These are phyloP conservation scores for Verticillium nubilum DNA, from an alignment of 2,329 filamentous ascomycete genomes.

Conservation along the genomic window DNA sequence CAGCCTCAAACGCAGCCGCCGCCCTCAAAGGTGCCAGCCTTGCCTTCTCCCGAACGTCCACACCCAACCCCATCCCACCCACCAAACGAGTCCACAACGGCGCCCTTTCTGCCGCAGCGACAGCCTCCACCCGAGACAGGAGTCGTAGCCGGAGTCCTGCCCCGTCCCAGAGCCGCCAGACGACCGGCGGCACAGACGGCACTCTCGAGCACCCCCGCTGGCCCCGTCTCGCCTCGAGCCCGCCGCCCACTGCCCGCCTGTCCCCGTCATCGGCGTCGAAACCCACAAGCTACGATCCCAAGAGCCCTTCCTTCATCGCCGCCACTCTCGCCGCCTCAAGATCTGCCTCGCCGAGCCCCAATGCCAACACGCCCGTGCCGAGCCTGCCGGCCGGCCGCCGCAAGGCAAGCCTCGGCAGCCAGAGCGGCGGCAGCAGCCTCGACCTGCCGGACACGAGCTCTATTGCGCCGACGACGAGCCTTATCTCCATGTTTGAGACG, in stretches of 20 bases:
- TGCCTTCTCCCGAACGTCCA: constrained; percentile 40
- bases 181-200: constrained; percentile 29
- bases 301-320: constrained; percentile 56
- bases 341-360: constrained; percentile 12
- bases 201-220: constrained; percentile 17
- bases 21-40: constrained; percentile 50
- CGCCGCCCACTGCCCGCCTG: constrained; percentile 1
- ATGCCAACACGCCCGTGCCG: constrained; percentile 1
- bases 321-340: constrained; percentile 43
- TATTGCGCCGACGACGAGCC: constrained; percentile 56
- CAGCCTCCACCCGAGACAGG: constrained; percentile 26
- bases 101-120: constrained; percentile 39
- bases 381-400: not conserved
- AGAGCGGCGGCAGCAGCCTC: constrained; percentile 18
- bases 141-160: constrained; percentile 14
- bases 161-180: constrained; percentile 26
- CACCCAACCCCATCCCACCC: constrained; percentile 9
- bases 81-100: constrained; percentile 23
- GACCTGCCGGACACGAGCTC: constrained; percentile 47
- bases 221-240: constrained; percentile 15
- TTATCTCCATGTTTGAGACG: constrained; percentile 67
- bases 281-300: constrained; percentile 26
- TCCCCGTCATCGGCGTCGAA: constrained; percentile 7
- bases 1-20: constrained; percentile 28
- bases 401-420: constrained; percentile 7